Percentiles rank a stretch among this genome's conserved stretches.
These are phyloP conservation scores for Carnegiea gigantea DNA, from an alignment of 179 eudicot species.

Conservation along the genomic window DNA sequence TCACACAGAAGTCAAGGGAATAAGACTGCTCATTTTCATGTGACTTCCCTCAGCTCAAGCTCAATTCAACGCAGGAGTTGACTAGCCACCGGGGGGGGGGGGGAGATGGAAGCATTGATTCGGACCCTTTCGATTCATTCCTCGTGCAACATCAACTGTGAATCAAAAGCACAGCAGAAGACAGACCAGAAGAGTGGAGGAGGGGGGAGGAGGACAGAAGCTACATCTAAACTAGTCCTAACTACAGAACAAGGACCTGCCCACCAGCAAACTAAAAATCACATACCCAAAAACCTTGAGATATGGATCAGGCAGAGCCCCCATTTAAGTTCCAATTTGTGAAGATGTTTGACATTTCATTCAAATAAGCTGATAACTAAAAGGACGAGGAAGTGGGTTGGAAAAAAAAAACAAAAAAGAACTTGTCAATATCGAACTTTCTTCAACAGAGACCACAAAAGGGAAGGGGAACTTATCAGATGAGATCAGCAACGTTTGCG, in stretches of 20 bases:
- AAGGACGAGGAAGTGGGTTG: neutral
- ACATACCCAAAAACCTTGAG: slow-evolving; percentile 11
- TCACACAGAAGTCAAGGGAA: too few relatives aligned
- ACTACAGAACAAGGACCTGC: slow-evolving; percentile 6
- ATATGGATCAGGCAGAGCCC: slow-evolving; percentile 8
- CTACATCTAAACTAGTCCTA: slow-evolving; percentile 5
- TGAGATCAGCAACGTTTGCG: slow-evolving; percentile 50
- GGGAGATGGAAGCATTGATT: neutral
- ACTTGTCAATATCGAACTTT: slow-evolving; percentile 10
- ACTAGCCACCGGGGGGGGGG: neutral
- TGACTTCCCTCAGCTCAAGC: too few relatives aligned
- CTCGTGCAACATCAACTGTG: neutral
- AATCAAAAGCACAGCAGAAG: neutral
- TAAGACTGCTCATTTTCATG: too few relatives aligned
- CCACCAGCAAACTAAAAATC: slow-evolving; percentile 1
- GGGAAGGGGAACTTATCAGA: slow-evolving; percentile 19
- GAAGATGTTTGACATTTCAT: slow-evolving; percentile 8
- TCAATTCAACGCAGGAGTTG: neutral
- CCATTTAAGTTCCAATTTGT: neutral
- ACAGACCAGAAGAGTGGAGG: neutral
- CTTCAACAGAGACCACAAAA: neutral
- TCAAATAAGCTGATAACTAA: slow-evolving; percentile 8
- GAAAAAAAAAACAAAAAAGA: neutral
- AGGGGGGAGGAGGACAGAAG: neutral
- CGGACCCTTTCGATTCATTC: slow-evolving; percentile 18